These are phyloP conservation scores for Hypoxylon lenormandii DNA, from an alignment of 495 filamentous ascomycete genomes.

Conservation along the genomic window DNA sequence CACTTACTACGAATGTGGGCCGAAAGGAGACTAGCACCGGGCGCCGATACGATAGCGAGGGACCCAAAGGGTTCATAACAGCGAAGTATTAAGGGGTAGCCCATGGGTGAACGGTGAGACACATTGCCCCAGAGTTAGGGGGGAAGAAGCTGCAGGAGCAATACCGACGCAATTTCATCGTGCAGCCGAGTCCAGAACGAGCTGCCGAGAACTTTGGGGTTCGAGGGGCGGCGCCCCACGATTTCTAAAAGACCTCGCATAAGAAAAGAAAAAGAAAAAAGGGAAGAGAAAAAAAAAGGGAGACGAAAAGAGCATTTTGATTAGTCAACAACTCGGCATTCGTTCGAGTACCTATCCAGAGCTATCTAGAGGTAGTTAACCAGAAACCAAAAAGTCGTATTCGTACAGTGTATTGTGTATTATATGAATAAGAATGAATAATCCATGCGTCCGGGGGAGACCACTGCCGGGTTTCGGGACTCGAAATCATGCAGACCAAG, in stretches of 20 bases:
- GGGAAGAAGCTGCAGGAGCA: slow-evolving; percentile 43
- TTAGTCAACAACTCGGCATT: slow-evolving; percentile 36
- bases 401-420: slow-evolving; percentile 35
- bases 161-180: slow-evolving; percentile 51
- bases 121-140: slow-evolving; percentile 30
- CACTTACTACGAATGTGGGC: neutral
- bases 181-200: slow-evolving; percentile 45
- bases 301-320: slow-evolving; percentile 5
- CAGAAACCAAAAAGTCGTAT: slow-evolving; percentile 17
- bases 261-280: slow-evolving; percentile 26
- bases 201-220: slow-evolving; percentile 38
- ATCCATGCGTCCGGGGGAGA: slow-evolving; percentile 28
- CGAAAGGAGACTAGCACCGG: neutral
- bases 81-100: slow-evolving; percentile 10
- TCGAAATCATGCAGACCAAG: slow-evolving; percentile 25
- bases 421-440: slow-evolving; percentile 9
- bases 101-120: slow-evolving; percentile 14
- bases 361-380: too few species aligned
- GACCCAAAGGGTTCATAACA: too few species aligned
- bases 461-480: slow-evolving; percentile 45
- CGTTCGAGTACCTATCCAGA: slow-evolving; percentile 4
- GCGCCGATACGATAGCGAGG: neutral
- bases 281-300: neutral
- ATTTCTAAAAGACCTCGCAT: slow-evolving; percentile 42
- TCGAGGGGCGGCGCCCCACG: slow-evolving; percentile 46